Evolutionary conservation across 768 basidiomycete species (phyloP).

Genomic region (Hericium alpestre): DNA sequence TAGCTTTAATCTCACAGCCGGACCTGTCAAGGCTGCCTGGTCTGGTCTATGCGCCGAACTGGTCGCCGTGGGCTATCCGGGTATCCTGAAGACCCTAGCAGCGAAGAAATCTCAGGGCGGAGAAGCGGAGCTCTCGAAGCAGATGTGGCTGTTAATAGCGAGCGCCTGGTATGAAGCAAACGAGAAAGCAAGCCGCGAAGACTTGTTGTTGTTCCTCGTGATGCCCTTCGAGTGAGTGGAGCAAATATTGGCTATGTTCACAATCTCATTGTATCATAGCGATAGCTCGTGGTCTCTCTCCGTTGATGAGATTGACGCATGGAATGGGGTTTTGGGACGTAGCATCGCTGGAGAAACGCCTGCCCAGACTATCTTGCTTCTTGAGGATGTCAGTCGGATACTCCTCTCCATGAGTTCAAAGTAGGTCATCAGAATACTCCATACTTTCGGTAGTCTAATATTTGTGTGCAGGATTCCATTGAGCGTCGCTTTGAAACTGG

Average conservation of each 20-base stretch:
- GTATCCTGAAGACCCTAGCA: background rate
- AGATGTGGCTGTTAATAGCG: background rate
- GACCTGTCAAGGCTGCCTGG: background rate
- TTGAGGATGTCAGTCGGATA: background rate
- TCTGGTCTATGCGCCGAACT: background rate
- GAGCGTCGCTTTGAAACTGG: background rate
- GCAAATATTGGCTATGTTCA: background rate
- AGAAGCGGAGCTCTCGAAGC: background rate
- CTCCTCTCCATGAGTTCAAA: background rate
- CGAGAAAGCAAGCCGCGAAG: background rate
- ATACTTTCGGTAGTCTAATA: no score
- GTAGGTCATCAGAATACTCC: background rate
- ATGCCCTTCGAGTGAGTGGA: background rate
- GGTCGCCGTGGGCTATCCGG: background rate
- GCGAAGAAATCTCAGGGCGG: background rate
- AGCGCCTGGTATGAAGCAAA: background rate
- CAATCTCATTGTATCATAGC: background rate
- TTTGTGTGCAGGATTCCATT: background rate
- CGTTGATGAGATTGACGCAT: background rate
- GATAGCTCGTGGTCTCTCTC: background rate
- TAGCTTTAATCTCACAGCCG: background rate
- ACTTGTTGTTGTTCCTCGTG: background rate
- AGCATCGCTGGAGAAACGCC: background rate
- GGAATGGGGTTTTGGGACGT: background rate
- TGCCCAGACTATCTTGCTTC: background rate